These are phyloP conservation scores for Chloris gayana DNA, from an alignment of 176 grass and related monocot genomes.

Conservation along the genomic window DNA sequence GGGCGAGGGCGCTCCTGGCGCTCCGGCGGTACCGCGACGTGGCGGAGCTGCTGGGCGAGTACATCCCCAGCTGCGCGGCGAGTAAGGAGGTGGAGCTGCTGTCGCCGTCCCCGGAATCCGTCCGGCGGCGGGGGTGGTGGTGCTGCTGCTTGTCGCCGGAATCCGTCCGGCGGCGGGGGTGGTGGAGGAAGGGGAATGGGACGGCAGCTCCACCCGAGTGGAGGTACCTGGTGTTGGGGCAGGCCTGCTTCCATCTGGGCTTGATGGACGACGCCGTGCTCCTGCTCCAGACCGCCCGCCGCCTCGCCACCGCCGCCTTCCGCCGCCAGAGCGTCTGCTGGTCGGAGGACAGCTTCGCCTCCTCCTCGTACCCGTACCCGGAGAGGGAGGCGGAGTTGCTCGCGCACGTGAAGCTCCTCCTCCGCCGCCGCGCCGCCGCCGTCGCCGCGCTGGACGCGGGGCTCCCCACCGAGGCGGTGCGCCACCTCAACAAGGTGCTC, in stretches of 20 bases:
- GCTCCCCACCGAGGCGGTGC: constrained; percentile 64
- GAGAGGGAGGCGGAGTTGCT: no score
- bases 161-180: constrained; percentile 39
- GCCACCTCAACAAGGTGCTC: constrained; percentile 86
- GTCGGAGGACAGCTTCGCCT: constrained; percentile 80
- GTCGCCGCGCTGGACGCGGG: constrained; percentile 73
- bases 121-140: constrained; percentile 50
- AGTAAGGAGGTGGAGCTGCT: constrained; percentile 55
- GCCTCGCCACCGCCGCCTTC: constrained; percentile 81
- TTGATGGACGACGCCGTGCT: constrained; percentile 89
- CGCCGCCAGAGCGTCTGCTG: constrained; percentile 78
- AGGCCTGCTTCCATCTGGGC: constrained; percentile 87
- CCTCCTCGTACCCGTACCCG: no score
- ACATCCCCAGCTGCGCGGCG: constrained; percentile 76
- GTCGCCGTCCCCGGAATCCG: constrained; percentile 45
- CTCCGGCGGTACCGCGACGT: constrained; percentile 85
- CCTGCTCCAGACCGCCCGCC: constrained; percentile 75
- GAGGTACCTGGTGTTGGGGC: constrained; percentile 90
- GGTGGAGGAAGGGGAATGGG: no score
- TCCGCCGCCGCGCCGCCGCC: constrained; percentile 73
- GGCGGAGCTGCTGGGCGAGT: constrained; percentile 84
- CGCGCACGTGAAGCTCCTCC: constrained; percentile 75
- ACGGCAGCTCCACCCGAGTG: no score
- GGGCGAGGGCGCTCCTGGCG: constrained; percentile 65
- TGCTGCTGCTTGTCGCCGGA: constrained; percentile 54